phyloP scores from a whole-genome alignment of 768 basidiomycete genomes.

The Botryobasidium botryosum region DNA sequence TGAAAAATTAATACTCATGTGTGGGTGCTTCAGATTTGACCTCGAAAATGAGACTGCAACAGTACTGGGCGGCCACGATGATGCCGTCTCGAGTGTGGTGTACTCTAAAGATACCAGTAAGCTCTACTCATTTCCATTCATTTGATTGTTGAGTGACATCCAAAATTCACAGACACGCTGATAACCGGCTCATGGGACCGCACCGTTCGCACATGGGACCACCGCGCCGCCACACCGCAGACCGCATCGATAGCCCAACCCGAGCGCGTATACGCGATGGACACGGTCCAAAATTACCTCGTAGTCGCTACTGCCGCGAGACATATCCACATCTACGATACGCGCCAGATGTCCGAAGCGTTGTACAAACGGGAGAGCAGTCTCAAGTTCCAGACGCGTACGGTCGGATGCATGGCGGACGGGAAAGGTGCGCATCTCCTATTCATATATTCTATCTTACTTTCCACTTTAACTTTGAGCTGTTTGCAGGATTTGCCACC shows the following conservation, averaged over 20 bases:
- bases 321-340: conserved; percentile 76
- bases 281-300: conserved; percentile 57
- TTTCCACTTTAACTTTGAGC: not conserved
- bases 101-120: conserved; percentile 48
- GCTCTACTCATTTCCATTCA: not conserved
- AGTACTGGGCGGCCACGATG: conserved; percentile 65
- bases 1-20: not conserved
- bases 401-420: conserved; percentile 80
- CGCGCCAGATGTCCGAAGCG: conserved; percentile 58
- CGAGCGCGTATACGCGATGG: conserved; percentile 74
- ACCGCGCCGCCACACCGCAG: conserved; percentile 32
- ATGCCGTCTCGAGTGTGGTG: conserved; percentile 62
- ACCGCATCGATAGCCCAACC: conserved; percentile 49
- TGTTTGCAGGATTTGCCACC: conserved; percentile 65
- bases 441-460: not conserved
- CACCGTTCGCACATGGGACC: conserved; percentile 77
- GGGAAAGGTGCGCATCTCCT: conserved; percentile 49
- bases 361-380: conserved; percentile 79
- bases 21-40: conserved; percentile 41
- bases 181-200: conserved; percentile 90
- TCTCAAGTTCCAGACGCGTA: conserved; percentile 87
- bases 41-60: conserved; percentile 52
- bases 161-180: conserved; percentile 34
- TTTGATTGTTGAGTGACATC: not conserved
- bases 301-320: conserved; percentile 90